Percentiles rank a stretch among this genome's conserved stretches.
Conservation (phyloP, 169 alveolate species). For the Plasmodium relictum region DNA sequence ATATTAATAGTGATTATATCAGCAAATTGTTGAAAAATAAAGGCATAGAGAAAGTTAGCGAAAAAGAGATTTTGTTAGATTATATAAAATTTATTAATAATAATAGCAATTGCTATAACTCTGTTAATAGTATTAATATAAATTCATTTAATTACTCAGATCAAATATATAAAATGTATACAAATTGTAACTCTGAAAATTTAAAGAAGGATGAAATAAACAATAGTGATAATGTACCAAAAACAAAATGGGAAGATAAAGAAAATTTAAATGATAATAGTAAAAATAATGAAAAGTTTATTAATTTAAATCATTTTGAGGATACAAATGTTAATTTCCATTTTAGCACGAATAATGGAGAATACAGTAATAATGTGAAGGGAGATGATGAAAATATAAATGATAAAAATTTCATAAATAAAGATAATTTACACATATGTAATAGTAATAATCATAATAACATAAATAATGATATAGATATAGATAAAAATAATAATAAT, state of each 20-base stretch:
- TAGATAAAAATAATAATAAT: not conserved
- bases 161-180: not conserved
- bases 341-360: not conserved
- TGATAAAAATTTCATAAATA: not conserved
- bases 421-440: not conserved
- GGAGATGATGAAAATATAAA: not conserved
- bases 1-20: constrained; percentile 62
- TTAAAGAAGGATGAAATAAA: not conserved
- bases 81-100: constrained; percentile 60
- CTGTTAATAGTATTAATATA: not conserved
- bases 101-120: not conserved
- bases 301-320: not conserved
- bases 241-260: not conserved
- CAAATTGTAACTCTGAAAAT: not conserved
- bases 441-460: not conserved
- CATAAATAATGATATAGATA: not conserved
- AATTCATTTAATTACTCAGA: not conserved
- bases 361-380: not conserved
- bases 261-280: not conserved
- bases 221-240: not conserved
- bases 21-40: constrained; percentile 20
- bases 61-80: constrained; percentile 55
- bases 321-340: not conserved
- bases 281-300: not conserved
- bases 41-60: constrained; percentile 54